Percentiles rank a stretch among this genome's conserved stretches.
Evolutionary conservation across 1,139 yeast species (phyloP).

Genomic region (Scheffersomyces segobiensis): DNA sequence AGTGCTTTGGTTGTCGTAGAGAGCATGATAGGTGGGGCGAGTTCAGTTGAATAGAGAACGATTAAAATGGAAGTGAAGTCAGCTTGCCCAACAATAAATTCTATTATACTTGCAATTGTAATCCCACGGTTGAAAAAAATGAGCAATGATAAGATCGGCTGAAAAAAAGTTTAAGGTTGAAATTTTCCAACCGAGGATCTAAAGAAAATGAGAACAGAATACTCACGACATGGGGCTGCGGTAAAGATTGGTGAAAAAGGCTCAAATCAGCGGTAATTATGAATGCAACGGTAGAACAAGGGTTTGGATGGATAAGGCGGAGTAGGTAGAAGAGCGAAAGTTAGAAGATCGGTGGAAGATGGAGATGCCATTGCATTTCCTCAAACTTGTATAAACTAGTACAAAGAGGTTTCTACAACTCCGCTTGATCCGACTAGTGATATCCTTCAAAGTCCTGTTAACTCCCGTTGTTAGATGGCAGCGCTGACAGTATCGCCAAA

Average conservation of each 20-base stretch:
- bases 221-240: background rate
- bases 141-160: background rate
- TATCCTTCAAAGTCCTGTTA: background rate
- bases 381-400: too few relatives aligned
- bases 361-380: too few relatives aligned
- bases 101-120: too few relatives aligned
- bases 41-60: background rate
- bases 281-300: background rate
- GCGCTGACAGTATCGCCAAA: background rate
- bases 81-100: background rate
- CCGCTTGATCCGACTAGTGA: background rate
- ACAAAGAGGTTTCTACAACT: background rate
- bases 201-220: background rate
- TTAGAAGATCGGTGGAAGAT: too few relatives aligned
- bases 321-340: too few relatives aligned
- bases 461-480: background rate
- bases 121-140: too few relatives aligned
- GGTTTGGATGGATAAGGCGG: background rate
- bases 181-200: background rate
- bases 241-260: background rate
- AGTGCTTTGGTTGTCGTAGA: background rate
- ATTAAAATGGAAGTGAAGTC: background rate
- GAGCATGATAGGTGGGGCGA: background rate
- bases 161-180: background rate
- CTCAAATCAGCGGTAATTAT: background rate